These are phyloP conservation scores for Hibiscus mutabilis DNA, from an alignment of 345 rosid species.

Conservation along the genomic window DNA sequence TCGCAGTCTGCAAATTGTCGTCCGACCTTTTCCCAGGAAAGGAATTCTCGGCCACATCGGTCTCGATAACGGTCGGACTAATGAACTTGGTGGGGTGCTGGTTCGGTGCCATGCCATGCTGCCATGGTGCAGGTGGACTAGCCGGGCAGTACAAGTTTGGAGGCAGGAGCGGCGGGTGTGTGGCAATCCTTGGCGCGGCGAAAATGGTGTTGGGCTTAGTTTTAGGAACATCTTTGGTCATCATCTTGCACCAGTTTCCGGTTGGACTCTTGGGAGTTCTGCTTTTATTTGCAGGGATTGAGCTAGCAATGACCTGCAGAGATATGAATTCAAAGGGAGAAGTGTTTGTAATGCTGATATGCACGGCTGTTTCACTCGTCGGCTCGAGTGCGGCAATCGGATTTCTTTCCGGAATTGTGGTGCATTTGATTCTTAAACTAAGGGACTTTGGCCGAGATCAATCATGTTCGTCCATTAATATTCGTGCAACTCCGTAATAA, in stretches of 20 bases:
- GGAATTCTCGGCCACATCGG: conserved; percentile 61
- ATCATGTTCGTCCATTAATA: too few species aligned
- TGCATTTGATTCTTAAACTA: conserved; percentile 36
- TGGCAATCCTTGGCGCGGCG: conserved; percentile 57
- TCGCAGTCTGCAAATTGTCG: conserved; percentile 75
- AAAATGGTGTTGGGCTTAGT: conserved; percentile 58
- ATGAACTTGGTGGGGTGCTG: conserved; percentile 88
- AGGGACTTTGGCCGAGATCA: too few species aligned
- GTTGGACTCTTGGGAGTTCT: conserved; percentile 71
- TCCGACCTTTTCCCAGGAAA: conserved; percentile 70
- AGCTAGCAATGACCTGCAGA: conserved; percentile 67
- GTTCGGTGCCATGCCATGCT: conserved; percentile 92
- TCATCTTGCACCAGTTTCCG: conserved; percentile 58
- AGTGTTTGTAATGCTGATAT: conserved; percentile 60
- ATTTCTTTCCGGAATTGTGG: conserved; percentile 53
- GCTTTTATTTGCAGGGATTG: conserved; percentile 68
- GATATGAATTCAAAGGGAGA: conserved; percentile 79
- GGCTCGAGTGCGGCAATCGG: conserved; percentile 80
- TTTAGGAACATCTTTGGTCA: conserved; percentile 59
- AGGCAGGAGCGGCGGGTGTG: conserved; percentile 87
- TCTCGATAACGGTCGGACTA: conserved; percentile 62
- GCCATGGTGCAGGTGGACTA: conserved; percentile 84
- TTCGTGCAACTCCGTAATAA: too few species aligned
- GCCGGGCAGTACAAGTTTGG: conserved; percentile 93
- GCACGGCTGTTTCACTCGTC: conserved; percentile 57